Evolutionary conservation across 2,329 filamentous ascomycete species (phyloP), one percentile per base, ranked within the genome.

Genomic region (Nemania bipapillata): DNA sequence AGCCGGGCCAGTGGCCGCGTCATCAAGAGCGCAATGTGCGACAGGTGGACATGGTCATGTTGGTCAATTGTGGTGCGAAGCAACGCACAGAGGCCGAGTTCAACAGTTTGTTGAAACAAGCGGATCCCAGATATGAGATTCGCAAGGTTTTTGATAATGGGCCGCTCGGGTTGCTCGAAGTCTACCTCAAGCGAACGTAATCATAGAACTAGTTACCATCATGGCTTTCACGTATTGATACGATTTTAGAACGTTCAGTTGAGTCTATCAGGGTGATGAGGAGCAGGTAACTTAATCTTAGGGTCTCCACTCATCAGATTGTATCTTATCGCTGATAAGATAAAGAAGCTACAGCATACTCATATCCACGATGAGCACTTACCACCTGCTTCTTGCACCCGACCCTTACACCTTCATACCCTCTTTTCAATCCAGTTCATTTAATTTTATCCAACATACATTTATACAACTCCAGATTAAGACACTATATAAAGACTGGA

Each of bases 41-140:
- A 9, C 57, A 60, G 30, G 30, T 37, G 1, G 57, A 60, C 20
- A 60, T 60, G 57, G 30, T 50, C 11, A 60, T 60, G 57, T 6
- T 60, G 11, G 57, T 60, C 11, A 20, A n/a, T 49, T 50, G 20
- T 40, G 57, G 57, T 7, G 42, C 57, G 3, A 60, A 50, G 11
- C 57, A 60, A 28, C 26, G 57, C 5, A 60, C 45, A 17, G 11
- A 17, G 28, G 26, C 57, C 12, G 57, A 60, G 22, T 60, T 60
- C 11, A 26, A 60, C 3, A 15, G 8, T 2, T 30, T 60, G 45
- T 26, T 60, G 1, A 49, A 40, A 35, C n/a, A 60, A n/a, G 57
- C 57, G 1, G 57, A 60, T 15, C 6, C 45, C 1, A 20, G 57
- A 20, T 52, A 60, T 20, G 20, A 60, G 45, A 50, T 60, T 35